These are phyloP conservation scores for Aureobasidium sp. DNA, from an alignment of 2,329 filamentous ascomycete species.

Conservation along the genomic window DNA sequence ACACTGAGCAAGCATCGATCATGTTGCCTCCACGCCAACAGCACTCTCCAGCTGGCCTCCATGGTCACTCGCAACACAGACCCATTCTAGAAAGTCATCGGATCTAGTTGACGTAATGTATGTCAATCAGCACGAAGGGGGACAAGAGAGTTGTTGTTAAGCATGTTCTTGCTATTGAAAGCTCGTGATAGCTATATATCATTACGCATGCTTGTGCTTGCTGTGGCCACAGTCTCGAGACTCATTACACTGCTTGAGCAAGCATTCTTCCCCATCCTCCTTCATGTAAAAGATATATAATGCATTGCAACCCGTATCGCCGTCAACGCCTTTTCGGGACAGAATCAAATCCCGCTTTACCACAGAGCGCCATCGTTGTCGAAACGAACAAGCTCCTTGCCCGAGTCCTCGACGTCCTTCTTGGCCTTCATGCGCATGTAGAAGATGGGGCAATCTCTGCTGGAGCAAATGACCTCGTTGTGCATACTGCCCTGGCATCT, in stretches of 20 bases:
- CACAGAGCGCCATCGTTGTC: conserved; percentile 74
- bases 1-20: no score
- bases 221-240: not conserved
- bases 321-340: not conserved
- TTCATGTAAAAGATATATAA: not conserved
- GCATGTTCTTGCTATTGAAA: not conserved
- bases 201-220: not conserved
- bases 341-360: conserved; percentile 28
- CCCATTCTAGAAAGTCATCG: no score
- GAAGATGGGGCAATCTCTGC: conserved; percentile 95
- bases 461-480: conserved; percentile 95
- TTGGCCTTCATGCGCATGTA: conserved; percentile 99
- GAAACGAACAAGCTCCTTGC: conserved; percentile 83
- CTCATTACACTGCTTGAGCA: not conserved
- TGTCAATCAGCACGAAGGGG: not conserved
- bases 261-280: not conserved
- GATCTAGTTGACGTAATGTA: not conserved
- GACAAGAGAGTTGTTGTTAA: not conserved
- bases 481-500: conserved; percentile 96
- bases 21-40: no score
- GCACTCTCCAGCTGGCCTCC: no score
- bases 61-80: no score
- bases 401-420: conserved; percentile 94
- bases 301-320: not conserved
- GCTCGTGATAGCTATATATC: not conserved